Evolutionary conservation across 805 yeast species (phyloP).

Genomic region (Candida odintsovae): DNA sequence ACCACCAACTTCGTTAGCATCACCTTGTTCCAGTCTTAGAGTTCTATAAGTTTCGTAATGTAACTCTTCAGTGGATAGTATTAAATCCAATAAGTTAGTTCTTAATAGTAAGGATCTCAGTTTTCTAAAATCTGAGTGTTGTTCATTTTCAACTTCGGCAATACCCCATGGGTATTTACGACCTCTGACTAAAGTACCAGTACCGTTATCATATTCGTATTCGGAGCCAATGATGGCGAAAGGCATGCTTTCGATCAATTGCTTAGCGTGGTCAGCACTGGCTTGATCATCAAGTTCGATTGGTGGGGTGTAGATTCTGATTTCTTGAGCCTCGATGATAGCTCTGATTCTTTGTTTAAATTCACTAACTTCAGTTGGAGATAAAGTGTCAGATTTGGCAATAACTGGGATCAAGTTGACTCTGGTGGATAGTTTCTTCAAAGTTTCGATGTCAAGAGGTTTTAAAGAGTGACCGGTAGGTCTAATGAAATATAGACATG

Average conservation of each 20-base stretch:
- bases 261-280: slow-evolving; percentile 74
- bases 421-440: slow-evolving; percentile 75
- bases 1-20: slow-evolving; percentile 26
- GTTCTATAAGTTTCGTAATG: slow-evolving; percentile 81
- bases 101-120: slow-evolving; percentile 73
- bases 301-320: slow-evolving; percentile 69
- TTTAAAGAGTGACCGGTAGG: slow-evolving; percentile 87
- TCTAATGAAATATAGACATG: slow-evolving; percentile 81
- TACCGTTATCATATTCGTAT: slow-evolving; percentile 38
- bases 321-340: slow-evolving; percentile 62
- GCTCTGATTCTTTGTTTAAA: slow-evolving; percentile 59
- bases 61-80: slow-evolving; percentile 71
- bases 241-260: slow-evolving; percentile 65
- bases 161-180: slow-evolving; percentile 90
- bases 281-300: slow-evolving; percentile 70
- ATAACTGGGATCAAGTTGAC: slow-evolving; percentile 87
- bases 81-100: slow-evolving; percentile 77
- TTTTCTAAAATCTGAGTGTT: slow-evolving; percentile 79
- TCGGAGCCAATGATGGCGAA: slow-evolving; percentile 69
- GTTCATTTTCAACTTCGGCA: slow-evolving; percentile 82
- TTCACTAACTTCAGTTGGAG: slow-evolving; percentile 22
- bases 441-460: slow-evolving; percentile 82
- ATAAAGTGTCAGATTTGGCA: slow-evolving; percentile 23
- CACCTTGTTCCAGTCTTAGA: slow-evolving; percentile 53
- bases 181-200: slow-evolving; percentile 58